Conservation (phyloP, 495 filamentous ascomycete species). For the Cercophora newfieldiana region DNA sequence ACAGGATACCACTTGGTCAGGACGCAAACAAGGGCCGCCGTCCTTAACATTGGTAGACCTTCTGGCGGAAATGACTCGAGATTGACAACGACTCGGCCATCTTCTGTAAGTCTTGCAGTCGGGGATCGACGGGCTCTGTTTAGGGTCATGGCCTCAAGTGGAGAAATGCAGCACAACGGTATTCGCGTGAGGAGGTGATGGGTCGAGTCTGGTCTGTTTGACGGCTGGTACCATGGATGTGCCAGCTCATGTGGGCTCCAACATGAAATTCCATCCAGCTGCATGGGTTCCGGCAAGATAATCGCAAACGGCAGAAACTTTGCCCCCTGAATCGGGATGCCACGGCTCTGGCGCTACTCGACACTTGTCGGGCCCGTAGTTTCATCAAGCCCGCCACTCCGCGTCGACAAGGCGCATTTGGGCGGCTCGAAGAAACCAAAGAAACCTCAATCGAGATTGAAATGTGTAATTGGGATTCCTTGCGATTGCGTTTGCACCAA, state of each 20-base stretch:
- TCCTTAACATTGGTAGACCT: background rate
- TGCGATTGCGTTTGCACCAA: background rate
- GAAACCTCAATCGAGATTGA: background rate
- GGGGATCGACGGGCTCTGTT: background rate
- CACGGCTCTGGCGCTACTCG: background rate
- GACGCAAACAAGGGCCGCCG: background rate
- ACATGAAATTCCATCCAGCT: background rate
- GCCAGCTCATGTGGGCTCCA: background rate
- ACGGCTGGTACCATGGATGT: background rate
- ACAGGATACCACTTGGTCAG: too few relatives aligned
- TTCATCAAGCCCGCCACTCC: background rate
- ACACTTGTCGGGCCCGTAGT: background rate
- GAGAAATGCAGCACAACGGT: background rate
- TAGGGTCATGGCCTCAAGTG: background rate
- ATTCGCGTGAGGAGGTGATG: background rate
- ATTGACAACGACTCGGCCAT: background rate
- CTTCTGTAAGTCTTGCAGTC: background rate
- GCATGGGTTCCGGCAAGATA: background rate
- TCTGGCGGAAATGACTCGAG: background rate
- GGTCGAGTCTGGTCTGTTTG: background rate
- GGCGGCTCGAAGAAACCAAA: background rate
- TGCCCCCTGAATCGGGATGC: background rate
- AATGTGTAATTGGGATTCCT: background rate
- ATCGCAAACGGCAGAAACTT: constrained; percentile 8
- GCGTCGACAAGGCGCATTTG: background rate